phyloP scores from a whole-genome alignment of 495 filamentous ascomycete species.

The Sabuloglossum arenarium region DNA sequence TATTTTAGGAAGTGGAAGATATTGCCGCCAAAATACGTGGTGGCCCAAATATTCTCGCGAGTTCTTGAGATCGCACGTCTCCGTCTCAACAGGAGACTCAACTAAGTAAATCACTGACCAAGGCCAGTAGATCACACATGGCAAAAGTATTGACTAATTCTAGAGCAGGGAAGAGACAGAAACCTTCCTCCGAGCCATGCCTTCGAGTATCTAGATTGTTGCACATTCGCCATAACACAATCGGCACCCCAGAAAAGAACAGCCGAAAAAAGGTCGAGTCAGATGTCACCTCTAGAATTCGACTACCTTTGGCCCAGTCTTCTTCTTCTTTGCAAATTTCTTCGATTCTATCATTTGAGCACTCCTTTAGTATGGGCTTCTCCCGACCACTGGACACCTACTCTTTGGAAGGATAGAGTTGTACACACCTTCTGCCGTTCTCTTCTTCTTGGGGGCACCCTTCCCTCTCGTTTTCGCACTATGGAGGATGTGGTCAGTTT shows the following conservation, averaged over 20 bases:
- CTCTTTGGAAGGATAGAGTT: background rate
- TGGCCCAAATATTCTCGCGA: no score
- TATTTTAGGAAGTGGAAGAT: background rate
- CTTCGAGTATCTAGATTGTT: background rate
- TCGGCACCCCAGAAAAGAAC: background rate
- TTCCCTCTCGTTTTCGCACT: constrained; percentile 66
- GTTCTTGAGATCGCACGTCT: no score
- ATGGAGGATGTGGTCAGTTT: background rate
- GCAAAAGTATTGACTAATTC: background rate
- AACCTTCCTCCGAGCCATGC: background rate
- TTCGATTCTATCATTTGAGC: constrained; percentile 3
- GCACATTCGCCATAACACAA: background rate
- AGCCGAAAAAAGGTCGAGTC: background rate
- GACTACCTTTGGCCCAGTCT: constrained; percentile 1
- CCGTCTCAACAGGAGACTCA: no score
- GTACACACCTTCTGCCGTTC: constrained; percentile 38
- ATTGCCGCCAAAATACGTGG: background rate
- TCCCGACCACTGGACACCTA: background rate
- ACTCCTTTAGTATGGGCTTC: background rate
- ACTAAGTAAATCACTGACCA: background rate
- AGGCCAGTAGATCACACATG: background rate
- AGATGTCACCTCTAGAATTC: background rate
- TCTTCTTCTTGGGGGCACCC: constrained; percentile 81
- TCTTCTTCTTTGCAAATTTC: constrained; percentile 5
- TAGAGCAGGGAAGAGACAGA: background rate